Conservation (phyloP, 176 grass and related monocot species). For the Rhynchospora pubera region DNA sequence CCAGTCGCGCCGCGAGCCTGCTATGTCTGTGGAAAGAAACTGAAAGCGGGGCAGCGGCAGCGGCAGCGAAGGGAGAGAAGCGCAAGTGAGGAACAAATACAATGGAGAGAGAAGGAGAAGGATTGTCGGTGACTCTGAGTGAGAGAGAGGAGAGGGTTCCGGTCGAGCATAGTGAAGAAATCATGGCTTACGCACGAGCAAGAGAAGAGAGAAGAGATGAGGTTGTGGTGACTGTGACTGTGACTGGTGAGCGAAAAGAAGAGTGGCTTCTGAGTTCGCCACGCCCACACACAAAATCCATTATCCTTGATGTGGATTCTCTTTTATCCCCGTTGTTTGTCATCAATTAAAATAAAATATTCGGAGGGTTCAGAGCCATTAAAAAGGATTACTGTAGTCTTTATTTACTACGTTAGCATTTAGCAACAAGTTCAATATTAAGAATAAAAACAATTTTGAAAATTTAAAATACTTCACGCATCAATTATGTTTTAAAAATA, state of each 20-base stretch:
- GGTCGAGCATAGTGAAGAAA: not conserved
- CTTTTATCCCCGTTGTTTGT: no score
- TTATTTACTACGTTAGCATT: no score
- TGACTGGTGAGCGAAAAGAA: not conserved
- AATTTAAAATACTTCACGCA: no score
- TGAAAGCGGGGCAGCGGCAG: constrained; percentile 9
- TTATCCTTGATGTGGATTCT: no score
- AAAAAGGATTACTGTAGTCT: no score
- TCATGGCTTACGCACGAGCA: not conserved
- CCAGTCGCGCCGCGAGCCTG: constrained; percentile 19
- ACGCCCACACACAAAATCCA: not conserved
- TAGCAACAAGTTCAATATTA: no score
- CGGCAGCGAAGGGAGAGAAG: constrained; percentile 17
- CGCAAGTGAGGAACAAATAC: not conserved
- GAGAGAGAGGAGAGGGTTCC: constrained; percentile 1
- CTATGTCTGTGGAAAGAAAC: constrained; percentile 15
- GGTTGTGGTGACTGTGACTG: not conserved
- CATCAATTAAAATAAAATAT: no score
- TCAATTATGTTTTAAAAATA: no score
- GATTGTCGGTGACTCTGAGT: not conserved
- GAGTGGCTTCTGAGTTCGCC: not conserved
- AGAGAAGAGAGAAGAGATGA: not conserved
- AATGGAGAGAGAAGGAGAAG: not conserved
- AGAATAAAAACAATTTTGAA: no score
- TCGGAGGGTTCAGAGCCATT: no score